Conservation (phyloP, 2,329 filamentous ascomycete genomes). For the Phaeosphaeria sp. region DNA sequence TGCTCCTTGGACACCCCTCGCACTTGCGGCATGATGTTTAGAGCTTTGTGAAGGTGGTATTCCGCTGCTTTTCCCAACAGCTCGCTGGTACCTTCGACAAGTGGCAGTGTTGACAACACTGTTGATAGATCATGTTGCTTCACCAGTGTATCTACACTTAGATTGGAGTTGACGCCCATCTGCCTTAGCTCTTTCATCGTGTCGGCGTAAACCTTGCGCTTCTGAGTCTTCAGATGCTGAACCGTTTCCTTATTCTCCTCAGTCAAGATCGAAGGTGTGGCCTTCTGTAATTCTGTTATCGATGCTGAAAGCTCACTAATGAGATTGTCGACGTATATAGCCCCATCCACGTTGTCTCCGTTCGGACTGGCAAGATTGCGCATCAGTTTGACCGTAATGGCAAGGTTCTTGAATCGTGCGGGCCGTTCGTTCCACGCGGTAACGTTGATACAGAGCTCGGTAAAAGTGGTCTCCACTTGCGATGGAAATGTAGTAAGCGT, state of each 20-base stretch:
- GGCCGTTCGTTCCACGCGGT: conserved; percentile 54
- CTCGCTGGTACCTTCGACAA: conserved; percentile 35
- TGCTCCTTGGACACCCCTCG: conserved; percentile 74
- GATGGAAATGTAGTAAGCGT: conserved; percentile 19
- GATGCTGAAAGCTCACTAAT: conserved; percentile 70
- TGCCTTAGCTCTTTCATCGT: conserved; percentile 80
- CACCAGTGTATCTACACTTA: conserved; percentile 74
- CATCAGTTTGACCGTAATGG: conserved; percentile 78
- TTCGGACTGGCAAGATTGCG: conserved; percentile 64
- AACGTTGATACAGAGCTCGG: conserved; percentile 32
- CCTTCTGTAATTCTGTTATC: conserved; percentile 77
- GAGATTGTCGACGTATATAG: conserved; percentile 70
- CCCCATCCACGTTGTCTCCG: conserved; percentile 61
- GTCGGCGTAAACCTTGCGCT: conserved; percentile 88
- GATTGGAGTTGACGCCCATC: conserved; percentile 89
- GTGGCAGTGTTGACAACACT: conserved; percentile 66
- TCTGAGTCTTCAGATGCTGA: conserved; percentile 88
- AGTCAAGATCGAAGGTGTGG: conserved; percentile 79
- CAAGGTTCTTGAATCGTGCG: conserved; percentile 73
- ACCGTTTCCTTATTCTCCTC: conserved; percentile 85
- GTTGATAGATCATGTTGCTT: conserved; percentile 74
- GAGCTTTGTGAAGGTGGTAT: conserved; percentile 77
- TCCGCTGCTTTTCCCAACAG: conserved; percentile 55
- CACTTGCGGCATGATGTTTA: conserved; percentile 74
- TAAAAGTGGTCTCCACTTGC: conserved; percentile 15